Evolutionary conservation across 164 flowering plant genomes (phyloP), one percentile per base, ranked within the genome.

Genomic region (Nelumbo lutea): DNA sequence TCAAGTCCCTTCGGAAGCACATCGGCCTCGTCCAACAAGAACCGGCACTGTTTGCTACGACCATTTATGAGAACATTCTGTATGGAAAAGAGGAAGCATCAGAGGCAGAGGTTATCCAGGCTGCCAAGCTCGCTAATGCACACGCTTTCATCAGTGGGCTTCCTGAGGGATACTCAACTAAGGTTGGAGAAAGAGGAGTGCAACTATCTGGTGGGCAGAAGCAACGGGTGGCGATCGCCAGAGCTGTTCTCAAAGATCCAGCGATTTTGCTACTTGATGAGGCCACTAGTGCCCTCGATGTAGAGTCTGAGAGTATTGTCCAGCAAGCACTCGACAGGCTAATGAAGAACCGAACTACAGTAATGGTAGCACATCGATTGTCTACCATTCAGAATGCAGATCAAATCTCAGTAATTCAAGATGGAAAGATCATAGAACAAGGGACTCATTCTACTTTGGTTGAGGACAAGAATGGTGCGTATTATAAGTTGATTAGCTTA

Each of bases 21-120:
- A 69, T 69, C 61, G 71, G 71, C 5, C 39, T 69, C 46, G 71
- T 69, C 42, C 61, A 62, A n/a, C 71, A 69, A 52, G 71, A 69
- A 43, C 71, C 71, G 48, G 65, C 64, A 13, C 71, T 69, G 9
- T 61, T 69, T 50, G 64, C 71, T 13, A 61, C 59, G 9, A 69
- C 46, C 56, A 61, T 69, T 2, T 27, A 14, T 47, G 71, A 69
- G 38, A 69, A 69, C 39, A 69, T 69, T 5, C 59, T 62, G 3
- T 69, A 69, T 41, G 65, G 71, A 11, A 69, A 61, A 15, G 71
- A 69, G 5, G 65, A 69, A 41, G 71, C 71, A 3, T 61, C 71
- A 27, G 6, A 8, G 10, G 71, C 61, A 41, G 71, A 69, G 4
- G 9, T 69, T 41, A 69, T 42, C 13, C 59, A 14, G 48, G 71